phyloP scores from a whole-genome alignment of 257 asterid species.

The Przewalskia tangutica region DNA sequence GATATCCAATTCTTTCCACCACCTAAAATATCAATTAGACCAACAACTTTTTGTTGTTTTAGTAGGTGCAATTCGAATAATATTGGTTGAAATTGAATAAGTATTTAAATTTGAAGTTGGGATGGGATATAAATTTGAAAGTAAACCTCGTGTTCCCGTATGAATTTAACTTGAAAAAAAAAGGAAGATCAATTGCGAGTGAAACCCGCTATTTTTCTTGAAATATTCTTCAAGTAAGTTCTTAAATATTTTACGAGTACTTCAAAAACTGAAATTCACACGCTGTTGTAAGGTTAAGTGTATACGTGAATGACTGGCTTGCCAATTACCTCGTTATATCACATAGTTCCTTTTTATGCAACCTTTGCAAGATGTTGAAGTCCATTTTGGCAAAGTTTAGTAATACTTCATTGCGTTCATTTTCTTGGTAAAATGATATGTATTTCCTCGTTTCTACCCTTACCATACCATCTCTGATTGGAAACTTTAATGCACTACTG shows the following conservation, averaged over 20 bases:
- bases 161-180: not conserved
- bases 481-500: conserved; percentile 7
- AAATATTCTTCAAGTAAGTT: no score
- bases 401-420: not conserved
- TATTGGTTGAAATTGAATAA: no score
- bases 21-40: conserved; percentile 14
- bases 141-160: no score
- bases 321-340: conserved; percentile 7
- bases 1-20: conserved; percentile 18
- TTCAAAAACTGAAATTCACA: no score
- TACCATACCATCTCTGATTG: conserved; percentile 10
- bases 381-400: conserved; percentile 20
- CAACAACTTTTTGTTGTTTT: not conserved
- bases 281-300: no score
- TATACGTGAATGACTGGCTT: no score
- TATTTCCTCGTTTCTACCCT: conserved; percentile 14
- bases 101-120: no score
- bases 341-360: conserved; percentile 12
- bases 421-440: not conserved
- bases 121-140: no score
- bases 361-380: conserved; percentile 20
- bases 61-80: not conserved
- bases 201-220: not conserved
- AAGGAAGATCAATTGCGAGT: no score
- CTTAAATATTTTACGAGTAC: no score